Evolutionary conservation across 1,139 yeast genomes (phyloP).

Genomic region (Candida sojae): DNA sequence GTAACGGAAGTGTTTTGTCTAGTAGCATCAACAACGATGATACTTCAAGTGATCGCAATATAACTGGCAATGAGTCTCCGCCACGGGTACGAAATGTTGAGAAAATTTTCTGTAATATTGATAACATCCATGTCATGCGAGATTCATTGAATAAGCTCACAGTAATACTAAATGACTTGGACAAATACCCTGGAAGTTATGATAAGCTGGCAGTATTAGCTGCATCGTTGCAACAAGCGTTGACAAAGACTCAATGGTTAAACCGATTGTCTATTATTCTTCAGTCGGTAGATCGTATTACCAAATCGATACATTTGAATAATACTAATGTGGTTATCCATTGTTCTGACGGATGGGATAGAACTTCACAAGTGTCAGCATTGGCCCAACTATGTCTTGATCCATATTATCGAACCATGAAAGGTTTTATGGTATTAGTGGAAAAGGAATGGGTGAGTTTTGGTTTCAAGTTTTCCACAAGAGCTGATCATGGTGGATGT

Average conservation of each 20-base stretch:
- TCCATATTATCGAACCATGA: slow-evolving; percentile 83
- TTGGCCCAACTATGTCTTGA: slow-evolving; percentile 85
- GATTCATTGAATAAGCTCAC: slow-evolving; percentile 72
- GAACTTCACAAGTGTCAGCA: slow-evolving; percentile 89
- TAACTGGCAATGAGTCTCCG: slow-evolving; percentile 9
- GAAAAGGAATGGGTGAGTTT: slow-evolving; percentile 97
- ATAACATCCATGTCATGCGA: slow-evolving; percentile 93
- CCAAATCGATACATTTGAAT: slow-evolving; percentile 77
- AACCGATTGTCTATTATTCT: slow-evolving; percentile 68
- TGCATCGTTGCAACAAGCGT: slow-evolving; percentile 39
- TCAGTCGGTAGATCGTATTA: slow-evolving; percentile 75
- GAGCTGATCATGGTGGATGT: slow-evolving; percentile 73
- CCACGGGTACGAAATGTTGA: slow-evolving; percentile 30
- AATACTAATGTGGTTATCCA: slow-evolving; percentile 84
- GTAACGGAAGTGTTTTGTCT: slow-evolving; percentile 3
- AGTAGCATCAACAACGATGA: background rate
- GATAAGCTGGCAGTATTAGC: slow-evolving; percentile 19
- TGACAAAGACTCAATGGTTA: slow-evolving; percentile 79
- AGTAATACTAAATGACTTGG: slow-evolving; percentile 68
- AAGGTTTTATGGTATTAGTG: slow-evolving; percentile 81
- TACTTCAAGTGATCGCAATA: background rate
- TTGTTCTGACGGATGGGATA: slow-evolving; percentile 98
- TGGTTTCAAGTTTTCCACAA: slow-evolving; percentile 85
- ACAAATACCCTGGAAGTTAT: slow-evolving; percentile 40
- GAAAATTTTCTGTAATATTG: slow-evolving; percentile 85